Conservation (phyloP, 2,329 filamentous ascomycete genomes). For the Aspergillus texensis region DNA sequence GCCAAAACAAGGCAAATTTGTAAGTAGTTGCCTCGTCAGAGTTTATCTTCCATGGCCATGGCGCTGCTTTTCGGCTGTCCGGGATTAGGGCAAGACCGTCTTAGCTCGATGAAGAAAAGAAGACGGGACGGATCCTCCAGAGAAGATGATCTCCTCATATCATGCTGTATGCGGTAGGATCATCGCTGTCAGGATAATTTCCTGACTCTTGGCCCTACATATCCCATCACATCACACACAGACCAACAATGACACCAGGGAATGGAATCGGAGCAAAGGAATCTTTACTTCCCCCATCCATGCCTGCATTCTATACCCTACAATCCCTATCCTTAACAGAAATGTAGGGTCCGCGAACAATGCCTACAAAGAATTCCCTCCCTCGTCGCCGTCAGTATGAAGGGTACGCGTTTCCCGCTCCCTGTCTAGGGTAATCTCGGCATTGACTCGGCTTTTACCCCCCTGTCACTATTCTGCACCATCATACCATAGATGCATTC, state of each 20-base stretch:
- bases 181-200: conserved; percentile 5
- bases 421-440: neutral
- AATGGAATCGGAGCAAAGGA: neutral
- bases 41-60: neutral
- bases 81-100: neutral
- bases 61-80: neutral
- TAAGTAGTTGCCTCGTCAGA: neutral
- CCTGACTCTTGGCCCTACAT: neutral
- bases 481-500: conserved; percentile 5
- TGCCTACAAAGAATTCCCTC: neutral
- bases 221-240: neutral
- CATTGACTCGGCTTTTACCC: neutral
- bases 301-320: neutral
- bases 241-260: neutral
- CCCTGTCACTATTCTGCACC: conserved; percentile 1
- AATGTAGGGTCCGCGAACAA: neutral
- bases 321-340: neutral
- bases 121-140: neutral
- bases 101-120: neutral
- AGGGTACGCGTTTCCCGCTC: neutral
- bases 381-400: neutral
- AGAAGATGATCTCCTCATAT: neutral
- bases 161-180: neutral
- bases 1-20: neutral
- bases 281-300: neutral